These are phyloP conservation scores for barrel medic (Medicago truncatula) DNA, from an alignment of 306 rosid genomes.

Conservation along the genomic window DNA sequence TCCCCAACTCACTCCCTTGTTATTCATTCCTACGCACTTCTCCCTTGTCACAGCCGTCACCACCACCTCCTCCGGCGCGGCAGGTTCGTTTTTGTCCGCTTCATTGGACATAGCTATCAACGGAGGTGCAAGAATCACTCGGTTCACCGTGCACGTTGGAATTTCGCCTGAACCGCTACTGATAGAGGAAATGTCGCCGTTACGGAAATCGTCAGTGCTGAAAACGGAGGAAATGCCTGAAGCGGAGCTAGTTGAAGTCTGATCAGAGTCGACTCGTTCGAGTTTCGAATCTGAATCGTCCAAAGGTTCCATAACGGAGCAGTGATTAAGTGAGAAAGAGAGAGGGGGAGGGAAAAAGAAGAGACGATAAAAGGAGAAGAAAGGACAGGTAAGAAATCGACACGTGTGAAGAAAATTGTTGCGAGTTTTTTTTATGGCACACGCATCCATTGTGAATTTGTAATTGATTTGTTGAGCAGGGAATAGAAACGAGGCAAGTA, in stretches of 20 bases:
- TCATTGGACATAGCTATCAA: constrained; percentile 1
- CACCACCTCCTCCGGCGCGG: not conserved
- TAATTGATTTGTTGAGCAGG: constrained; percentile 6
- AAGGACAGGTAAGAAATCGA: constrained; percentile 47
- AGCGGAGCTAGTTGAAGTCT: constrained; percentile 46
- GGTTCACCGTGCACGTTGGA: constrained; percentile 38
- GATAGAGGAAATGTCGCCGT: constrained; percentile 58
- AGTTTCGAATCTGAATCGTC: constrained; percentile 47
- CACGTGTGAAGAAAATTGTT: constrained; percentile 63
- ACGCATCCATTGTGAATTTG: constrained; percentile 57
- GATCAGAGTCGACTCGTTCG: constrained; percentile 56
- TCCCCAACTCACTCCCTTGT: constrained; percentile 68
- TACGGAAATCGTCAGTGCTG: constrained; percentile 43
- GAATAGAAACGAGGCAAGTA: constrained; percentile 16
- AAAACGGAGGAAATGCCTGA: constrained; percentile 54
- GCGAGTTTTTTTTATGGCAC: constrained; percentile 54
- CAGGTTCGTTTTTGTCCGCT: not conserved
- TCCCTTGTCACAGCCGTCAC: constrained; percentile 29
- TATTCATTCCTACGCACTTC: constrained; percentile 75
- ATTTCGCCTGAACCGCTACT: constrained; percentile 70
- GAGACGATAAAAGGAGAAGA: constrained; percentile 52
- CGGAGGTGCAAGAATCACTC: constrained; percentile 7
- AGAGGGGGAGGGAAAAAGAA: not conserved
- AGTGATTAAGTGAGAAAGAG: constrained; percentile 7
- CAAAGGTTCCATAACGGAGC: constrained; percentile 26